Base-by-base conservation (phyloP, 1,284 basidiomycete species). In the Cryptococcus sp. region DNA sequence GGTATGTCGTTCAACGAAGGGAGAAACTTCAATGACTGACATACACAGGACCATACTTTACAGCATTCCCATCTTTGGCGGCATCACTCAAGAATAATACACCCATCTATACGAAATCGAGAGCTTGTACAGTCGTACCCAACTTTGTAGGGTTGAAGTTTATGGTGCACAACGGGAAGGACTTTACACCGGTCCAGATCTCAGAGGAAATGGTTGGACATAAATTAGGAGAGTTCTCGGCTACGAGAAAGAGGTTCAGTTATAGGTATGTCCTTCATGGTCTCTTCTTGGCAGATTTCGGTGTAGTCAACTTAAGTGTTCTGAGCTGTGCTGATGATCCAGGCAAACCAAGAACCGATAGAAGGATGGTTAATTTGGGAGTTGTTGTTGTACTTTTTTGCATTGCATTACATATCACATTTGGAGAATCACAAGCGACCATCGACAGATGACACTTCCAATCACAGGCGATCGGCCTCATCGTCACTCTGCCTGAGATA, bases 131-230 rank as follows among this genome's bases (percentile, higher is more conserved):
- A 5, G 88, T 98, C 68, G 79, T 98, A 9, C 94, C 94, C 1
- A 92, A 90, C 65, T 96, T 93, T 65, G 88, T 96, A 46, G 92
- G 92, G 4, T 79, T 92, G 43, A 84, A 85, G 51, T 96, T 96
- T 72, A 78, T 89, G 71, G 90, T 98, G 0, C 91, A 98, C 76
- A 98, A 97, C 64, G 94, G 94, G 43, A 91, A 88, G 76, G 83
- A 89, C 61, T 96, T 93, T 71, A 62, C 86, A 13, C 91, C 92
- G 0, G 85, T 98, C 32, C 77, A 81, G 32, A 81, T 98, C 53
- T 91, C 89, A 13, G 91, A 94, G 73, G 93, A 98, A 72, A 98
- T 98, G 93, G 91, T 98, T 2, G 94, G 94, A 0, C 92, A 98
- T 74, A 98, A 98, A 75, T 76, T 98, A 50, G 94, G 94, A 48